phyloP scores from a whole-genome alignment of 1,284 basidiomycete species.

The Fomitopsis pinicola region DNA sequence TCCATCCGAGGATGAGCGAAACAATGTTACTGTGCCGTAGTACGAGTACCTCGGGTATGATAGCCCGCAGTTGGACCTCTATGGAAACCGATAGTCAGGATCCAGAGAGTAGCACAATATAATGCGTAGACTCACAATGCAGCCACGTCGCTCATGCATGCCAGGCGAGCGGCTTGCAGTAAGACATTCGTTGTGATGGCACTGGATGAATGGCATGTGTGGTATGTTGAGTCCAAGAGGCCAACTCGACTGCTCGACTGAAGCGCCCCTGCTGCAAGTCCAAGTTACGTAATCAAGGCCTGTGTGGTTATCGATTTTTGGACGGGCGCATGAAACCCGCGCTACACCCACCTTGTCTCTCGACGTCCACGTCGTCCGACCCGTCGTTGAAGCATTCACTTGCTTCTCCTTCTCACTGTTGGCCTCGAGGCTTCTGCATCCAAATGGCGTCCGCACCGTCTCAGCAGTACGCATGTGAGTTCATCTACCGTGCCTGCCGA shows the following conservation, averaged over 20 bases:
- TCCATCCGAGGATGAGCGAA: not conserved
- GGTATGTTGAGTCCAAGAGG: too few relatives aligned
- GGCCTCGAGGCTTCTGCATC: slow-evolving; percentile 17
- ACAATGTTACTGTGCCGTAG: too few relatives aligned
- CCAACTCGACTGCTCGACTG: too few relatives aligned
- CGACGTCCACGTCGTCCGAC: slow-evolving; percentile 13
- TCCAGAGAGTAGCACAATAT: too few relatives aligned
- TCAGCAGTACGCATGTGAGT: slow-evolving; percentile 80
- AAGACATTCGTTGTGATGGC: too few relatives aligned
- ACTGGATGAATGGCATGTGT: too few relatives aligned
- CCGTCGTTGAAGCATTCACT: slow-evolving; percentile 66
- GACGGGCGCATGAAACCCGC: not conserved
- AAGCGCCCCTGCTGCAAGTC: not conserved
- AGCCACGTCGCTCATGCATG: too few relatives aligned
- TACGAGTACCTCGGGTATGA: too few relatives aligned
- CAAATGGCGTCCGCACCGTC: slow-evolving; percentile 62
- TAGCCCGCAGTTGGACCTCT: too few relatives aligned
- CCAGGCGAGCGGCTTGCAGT: too few relatives aligned
- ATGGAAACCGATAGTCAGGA: too few relatives aligned
- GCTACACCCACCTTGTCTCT: slow-evolving; percentile 3
- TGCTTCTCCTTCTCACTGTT: slow-evolving; percentile 54
- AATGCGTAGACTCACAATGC: too few relatives aligned
- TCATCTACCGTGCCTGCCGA: slow-evolving; percentile 3
- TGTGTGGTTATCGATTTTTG: not conserved
- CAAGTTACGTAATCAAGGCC: slow-evolving; percentile 2